A percentile compares a stretch with the other conserved stretches of the same genome.
These are phyloP conservation scores for Melanomma pulvis-pyrius DNA, from an alignment of 495 filamentous ascomycete genomes.

Conservation along the genomic window DNA sequence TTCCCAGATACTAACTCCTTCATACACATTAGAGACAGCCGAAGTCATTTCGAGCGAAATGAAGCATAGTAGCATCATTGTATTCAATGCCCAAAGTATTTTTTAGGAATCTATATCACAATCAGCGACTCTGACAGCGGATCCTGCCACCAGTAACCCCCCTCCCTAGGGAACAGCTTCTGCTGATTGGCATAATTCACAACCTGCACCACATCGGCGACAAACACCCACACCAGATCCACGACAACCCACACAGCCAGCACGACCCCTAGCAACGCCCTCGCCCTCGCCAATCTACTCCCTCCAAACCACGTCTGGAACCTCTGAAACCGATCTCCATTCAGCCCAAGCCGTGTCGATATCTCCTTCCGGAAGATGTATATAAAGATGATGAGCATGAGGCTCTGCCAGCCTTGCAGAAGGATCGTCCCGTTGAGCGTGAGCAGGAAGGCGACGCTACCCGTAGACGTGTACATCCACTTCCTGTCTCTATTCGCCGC, in stretches of 20 bases:
- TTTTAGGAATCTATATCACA: slow-evolving; percentile 28
- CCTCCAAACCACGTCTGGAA: background rate
- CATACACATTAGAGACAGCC: too few species aligned
- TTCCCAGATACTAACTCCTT: too few species aligned
- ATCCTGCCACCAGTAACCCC: slow-evolving; percentile 25
- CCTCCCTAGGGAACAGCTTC: background rate
- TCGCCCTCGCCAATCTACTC: slow-evolving; percentile 1
- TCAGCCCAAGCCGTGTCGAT: slow-evolving; percentile 2
- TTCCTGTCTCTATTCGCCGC: background rate
- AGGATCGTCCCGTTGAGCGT: background rate
- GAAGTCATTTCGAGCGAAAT: too few species aligned
- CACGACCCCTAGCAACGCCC: slow-evolving; percentile 2
- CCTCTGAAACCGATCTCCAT: background rate
- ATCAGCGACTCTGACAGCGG: slow-evolving; percentile 18
- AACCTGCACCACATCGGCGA: slow-evolving; percentile 15
- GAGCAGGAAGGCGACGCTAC: slow-evolving; percentile 6
- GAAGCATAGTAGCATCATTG: too few species aligned
- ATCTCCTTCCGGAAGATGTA: slow-evolving; percentile 26
- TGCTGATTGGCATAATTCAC: background rate
- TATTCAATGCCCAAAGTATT: too few species aligned
- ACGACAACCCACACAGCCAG: slow-evolving; percentile 4
- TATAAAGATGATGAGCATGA: slow-evolving; percentile 13
- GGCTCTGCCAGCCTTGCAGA: background rate
- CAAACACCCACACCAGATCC: slow-evolving; percentile 21
- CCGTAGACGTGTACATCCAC: slow-evolving; percentile 19